A percentile compares a stretch with the other conserved stretches of the same genome.
Conservation (phyloP, 495 filamentous ascomycete species). For the Aspergillus bertholletiae region DNA sequence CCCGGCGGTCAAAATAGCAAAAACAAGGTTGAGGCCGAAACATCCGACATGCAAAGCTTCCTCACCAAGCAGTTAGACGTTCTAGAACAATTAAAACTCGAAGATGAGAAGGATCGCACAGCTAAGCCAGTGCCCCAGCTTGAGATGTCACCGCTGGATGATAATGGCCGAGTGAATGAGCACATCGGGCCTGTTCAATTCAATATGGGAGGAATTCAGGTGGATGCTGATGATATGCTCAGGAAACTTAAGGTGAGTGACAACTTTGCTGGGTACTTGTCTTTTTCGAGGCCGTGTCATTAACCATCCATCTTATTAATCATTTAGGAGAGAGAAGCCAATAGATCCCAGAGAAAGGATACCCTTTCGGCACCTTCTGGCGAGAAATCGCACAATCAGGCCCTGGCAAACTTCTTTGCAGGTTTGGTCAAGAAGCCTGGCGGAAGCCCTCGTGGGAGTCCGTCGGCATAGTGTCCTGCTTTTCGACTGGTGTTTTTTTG, state of each 20-base stretch:
- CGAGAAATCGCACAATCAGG: conserved; percentile 63
- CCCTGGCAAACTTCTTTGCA: conserved; percentile 64
- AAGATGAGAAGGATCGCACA: conserved; percentile 57
- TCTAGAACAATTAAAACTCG: conserved; percentile 62
- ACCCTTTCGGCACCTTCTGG: conserved; percentile 36
- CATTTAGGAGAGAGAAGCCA: conserved; percentile 53
- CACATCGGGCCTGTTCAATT: conserved; percentile 95
- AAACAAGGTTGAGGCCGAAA: conserved; percentile 60
- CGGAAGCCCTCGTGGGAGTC: conserved; percentile 40
- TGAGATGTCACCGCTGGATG: conserved; percentile 43
- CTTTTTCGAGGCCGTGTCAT: not conserved
- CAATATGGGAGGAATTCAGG: conserved; percentile 95
- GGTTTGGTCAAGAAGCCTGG: conserved; percentile 58
- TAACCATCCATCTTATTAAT: conserved; percentile 15
- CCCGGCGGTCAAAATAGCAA: conserved; percentile 41
- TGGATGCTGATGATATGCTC: conserved; percentile 94
- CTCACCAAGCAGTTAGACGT: conserved; percentile 67
- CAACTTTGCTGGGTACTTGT: not conserved
- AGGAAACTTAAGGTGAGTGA: conserved; percentile 73
- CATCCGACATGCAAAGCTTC: conserved; percentile 76
- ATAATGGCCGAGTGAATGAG: conserved; percentile 67
- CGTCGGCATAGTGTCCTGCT: conserved; percentile 28
- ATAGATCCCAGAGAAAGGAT: conserved; percentile 46
- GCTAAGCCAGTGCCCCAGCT: conserved; percentile 37
- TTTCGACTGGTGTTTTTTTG: conserved; percentile 8